Conservation (phyloP, 805 yeast genomes). For the Nakazawaea populi region DNA sequence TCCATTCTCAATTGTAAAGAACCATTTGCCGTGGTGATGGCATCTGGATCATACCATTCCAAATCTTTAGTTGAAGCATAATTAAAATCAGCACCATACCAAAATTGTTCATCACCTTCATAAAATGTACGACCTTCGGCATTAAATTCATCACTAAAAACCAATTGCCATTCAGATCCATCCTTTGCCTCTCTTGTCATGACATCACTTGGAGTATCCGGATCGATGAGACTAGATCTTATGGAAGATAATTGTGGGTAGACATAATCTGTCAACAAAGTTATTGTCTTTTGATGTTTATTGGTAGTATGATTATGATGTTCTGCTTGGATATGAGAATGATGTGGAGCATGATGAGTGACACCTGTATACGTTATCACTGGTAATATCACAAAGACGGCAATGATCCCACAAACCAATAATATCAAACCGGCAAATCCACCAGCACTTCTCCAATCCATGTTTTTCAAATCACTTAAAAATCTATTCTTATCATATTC, state of each 20-base stretch:
- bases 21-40: constrained; percentile 35
- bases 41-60: constrained; percentile 50
- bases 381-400: constrained; percentile 73
- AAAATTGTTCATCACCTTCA: constrained; percentile 43
- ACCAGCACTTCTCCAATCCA: constrained; percentile 58
- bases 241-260: constrained; percentile 50
- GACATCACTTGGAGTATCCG: constrained; percentile 52
- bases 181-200: constrained; percentile 27
- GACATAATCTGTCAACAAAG: constrained; percentile 38
- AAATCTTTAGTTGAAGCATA: constrained; percentile 43
- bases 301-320: constrained; percentile 8
- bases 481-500: constrained; percentile 71
- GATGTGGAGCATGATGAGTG: constrained; percentile 20
- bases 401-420: constrained; percentile 54
- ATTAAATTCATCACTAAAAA: constrained; percentile 42
- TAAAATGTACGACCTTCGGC: constrained; percentile 44
- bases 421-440: constrained; percentile 58
- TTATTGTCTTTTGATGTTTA: constrained; percentile 20
- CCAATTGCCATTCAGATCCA: constrained; percentile 35
- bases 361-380: constrained; percentile 80
- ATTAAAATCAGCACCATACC: constrained; percentile 36
- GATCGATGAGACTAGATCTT: constrained; percentile 49
- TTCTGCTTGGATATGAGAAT: neutral
- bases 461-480: constrained; percentile 53
- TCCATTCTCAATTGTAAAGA: constrained; percentile 34